Evolutionary conservation across 768 basidiomycete species (phyloP).

Genomic region (Cytidiella melzeri): DNA sequence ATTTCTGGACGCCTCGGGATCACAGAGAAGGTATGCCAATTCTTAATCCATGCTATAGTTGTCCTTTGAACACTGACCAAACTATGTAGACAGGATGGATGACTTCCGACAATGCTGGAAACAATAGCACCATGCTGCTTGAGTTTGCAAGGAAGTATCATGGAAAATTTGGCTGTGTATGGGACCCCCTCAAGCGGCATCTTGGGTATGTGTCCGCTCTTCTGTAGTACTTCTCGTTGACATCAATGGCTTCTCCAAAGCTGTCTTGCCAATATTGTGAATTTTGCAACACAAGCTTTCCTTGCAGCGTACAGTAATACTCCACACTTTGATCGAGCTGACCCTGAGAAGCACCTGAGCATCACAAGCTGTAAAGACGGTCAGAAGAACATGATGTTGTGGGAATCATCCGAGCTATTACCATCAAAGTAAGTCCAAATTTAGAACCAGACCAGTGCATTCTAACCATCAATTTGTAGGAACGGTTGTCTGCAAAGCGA

Average conservation of each 20-base stretch:
- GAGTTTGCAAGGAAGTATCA: no score
- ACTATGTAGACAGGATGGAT: constrained; percentile 28
- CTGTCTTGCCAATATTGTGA: constrained; percentile 31
- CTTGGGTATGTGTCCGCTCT: no score
- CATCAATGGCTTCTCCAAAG: no score
- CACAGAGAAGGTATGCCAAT: constrained; percentile 24
- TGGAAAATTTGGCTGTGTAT: no score
- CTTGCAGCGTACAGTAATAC: constrained; percentile 21
- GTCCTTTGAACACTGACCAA: not conserved
- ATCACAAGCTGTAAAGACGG: not conserved
- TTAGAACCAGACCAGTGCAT: not conserved
- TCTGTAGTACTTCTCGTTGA: no score
- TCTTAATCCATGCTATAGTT: no score
- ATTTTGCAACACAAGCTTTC: constrained; percentile 27
- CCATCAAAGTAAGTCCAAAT: constrained; percentile 19
- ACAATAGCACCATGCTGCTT: constrained; percentile 32
- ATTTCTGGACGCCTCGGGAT: constrained; percentile 25
- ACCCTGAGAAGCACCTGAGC: constrained; percentile 12
- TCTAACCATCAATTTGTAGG: constrained; percentile 11
- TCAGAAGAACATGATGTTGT: constrained; percentile 22
- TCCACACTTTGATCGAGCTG: constrained; percentile 18
- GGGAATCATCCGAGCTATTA: constrained; percentile 22
- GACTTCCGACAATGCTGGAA: constrained; percentile 33
- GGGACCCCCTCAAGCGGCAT: no score
- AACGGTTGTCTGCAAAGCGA: constrained; percentile 22